Base-by-base conservation (phyloP, 2,329 filamentous ascomycete species). In the Epichloe sp. region DNA sequence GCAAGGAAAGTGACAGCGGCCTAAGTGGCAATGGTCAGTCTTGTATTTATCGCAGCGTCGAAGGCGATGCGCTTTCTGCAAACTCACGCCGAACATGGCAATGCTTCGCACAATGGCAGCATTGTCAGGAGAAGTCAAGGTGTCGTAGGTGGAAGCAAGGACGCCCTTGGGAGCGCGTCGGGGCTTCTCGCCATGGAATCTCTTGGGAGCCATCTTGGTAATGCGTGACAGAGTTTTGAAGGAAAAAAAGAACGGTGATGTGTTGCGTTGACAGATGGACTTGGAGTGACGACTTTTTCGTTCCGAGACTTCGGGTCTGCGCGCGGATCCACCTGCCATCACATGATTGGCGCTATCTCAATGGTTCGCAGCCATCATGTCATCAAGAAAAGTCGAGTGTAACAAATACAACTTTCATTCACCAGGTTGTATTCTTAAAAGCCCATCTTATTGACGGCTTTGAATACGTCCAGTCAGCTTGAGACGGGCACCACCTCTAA, bases 61-160 rank as follows among this genome's bases (percentile, higher is more conserved):
- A 47, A 34, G 7, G 15, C 2, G 19, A 51, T 26, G 31, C 34
- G 4, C 17, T n/a, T 36, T 34, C 44, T 31, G 26, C 43, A 41
- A 44, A 72, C 82, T 64, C 74, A 86, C 82, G 51, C 81, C 82
- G 62, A 86, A 86, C 59, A 85, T 65, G 56, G 78, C 73, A 58
- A 86, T 69, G 63, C 82, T 85, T 60, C 79, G 76, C 54, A 86
- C 82, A 52, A 86, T 77, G 52, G 80, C 77, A 47, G 80, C 75
- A 67, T 87, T 86, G 63, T 87, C 83, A 36, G 82, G 67, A 31
- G 78, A 77, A 51, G 80, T 85, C 61, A 86, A 62, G 57, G 79
- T 72, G 54, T 77, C 73, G 67, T 85, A 86, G 57, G 78, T 73
- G 52, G 72, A 72, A 59, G 71, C 71, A 57, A 85, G 58, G 65